Evolutionary conservation across 768 basidiomycete species (phyloP), one percentile per base, ranked within the genome.

Genomic region (Xerocomellus intermedius): DNA sequence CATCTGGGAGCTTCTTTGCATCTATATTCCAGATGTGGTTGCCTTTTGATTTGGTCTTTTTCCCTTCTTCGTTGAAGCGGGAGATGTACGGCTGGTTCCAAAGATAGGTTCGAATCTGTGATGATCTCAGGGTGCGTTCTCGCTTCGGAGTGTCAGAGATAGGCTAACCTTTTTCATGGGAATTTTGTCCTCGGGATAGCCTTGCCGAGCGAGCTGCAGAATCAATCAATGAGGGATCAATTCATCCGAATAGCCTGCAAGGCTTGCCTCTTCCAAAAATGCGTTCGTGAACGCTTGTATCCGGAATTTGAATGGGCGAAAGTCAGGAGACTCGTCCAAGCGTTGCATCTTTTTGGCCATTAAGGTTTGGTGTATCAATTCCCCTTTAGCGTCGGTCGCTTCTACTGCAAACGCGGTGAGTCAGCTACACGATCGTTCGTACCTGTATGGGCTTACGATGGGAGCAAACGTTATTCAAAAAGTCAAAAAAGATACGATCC

Each of bases 281-380:
- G 89, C 90, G 65, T 93, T 90, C 7, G 95, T 98, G 73, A 99
- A 99, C 1, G 96, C 96, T 68, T 94, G 92, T 61, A 99, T 99
- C 55, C 96, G 85, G 76, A 99, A 99, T 73, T 98, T 98, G 84
- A 99, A 98, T 45, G 96, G 96, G 26, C 96, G 84, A 74, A 96
- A 99, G 72, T 98, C 96, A 41, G 87, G 85, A 36, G 92, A 94
- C 75, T 98, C 96, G 69, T 97, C 95, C 52, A 98, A 78, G 50
- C 93, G 86, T 64, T 94, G 91, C 96, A 99, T 98, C 79, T 92
- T 92, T 79, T 98, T 98, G 1, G 95, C 89, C 96, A 99, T 99
- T 64, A 98, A 79, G 35, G 93, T 93, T 73, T 99, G 96, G 68
- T 99, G 96, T 54, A 99, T 94, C 42, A 91, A 87, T 70, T 99